These are phyloP conservation scores for Golubevia sp. DNA, from an alignment of 1,284 basidiomycete genomes.

Conservation along the genomic window DNA sequence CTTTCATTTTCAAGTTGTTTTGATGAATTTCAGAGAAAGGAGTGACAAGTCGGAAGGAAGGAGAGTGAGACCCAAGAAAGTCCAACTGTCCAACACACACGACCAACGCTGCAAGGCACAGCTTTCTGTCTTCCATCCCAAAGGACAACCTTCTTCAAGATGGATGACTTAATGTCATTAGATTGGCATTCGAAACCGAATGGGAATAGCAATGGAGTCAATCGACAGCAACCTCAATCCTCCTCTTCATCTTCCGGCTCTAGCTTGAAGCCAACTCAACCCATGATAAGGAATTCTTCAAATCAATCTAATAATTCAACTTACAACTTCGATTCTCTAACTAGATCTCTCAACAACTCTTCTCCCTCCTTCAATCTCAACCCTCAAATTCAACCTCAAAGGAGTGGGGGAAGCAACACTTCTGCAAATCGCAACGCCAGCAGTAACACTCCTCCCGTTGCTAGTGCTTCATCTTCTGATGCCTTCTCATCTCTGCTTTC, in stretches of 20 bases:
- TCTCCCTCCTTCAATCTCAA: no score
- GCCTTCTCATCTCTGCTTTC: not conserved
- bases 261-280: constrained; percentile 1
- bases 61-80: no score
- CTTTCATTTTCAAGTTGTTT: no score
- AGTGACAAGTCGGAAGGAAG: no score
- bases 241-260: constrained; percentile 7
- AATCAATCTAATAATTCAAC: constrained; percentile 6
- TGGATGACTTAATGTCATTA: constrained; percentile 57
- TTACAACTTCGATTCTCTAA: constrained; percentile 37
- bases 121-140: no score
- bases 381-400: not conserved
- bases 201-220: constrained; percentile 5
- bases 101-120: no score
- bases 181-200: constrained; percentile 27
- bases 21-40: no score
- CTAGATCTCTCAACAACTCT: not conserved
- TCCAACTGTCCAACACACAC: no score
- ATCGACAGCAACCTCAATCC: not conserved
- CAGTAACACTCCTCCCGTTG: not conserved
- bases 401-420: not conserved
- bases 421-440: not conserved
- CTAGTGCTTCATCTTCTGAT: not conserved
- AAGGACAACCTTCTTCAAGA: constrained; percentile 10
- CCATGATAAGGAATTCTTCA: not conserved